phyloP scores from a whole-genome alignment of 2,329 filamentous ascomycete genomes.

The Hyphodiscus sp. region DNA sequence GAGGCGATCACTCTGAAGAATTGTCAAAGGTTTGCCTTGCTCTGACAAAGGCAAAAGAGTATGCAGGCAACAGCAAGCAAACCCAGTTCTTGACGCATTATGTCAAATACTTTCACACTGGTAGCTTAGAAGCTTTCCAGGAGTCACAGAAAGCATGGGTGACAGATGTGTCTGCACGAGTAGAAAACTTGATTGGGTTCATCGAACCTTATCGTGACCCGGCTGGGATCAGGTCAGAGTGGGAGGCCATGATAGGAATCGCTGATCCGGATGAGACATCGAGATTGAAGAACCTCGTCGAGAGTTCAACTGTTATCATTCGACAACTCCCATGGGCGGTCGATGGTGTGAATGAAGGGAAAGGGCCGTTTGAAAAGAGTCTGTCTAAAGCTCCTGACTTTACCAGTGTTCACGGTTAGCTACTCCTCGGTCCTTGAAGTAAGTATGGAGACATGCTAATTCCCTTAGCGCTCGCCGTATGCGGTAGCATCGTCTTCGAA shows the following conservation, averaged over 20 bases:
- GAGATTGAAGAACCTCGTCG: constrained; percentile 59
- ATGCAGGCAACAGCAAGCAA: constrained; percentile 47
- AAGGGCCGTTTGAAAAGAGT: constrained; percentile 62
- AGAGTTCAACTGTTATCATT: constrained; percentile 58
- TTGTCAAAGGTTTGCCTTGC: constrained; percentile 42
- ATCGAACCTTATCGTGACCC: constrained; percentile 59
- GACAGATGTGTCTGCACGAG: constrained; percentile 46
- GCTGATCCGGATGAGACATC: constrained; percentile 63
- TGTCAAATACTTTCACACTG: constrained; percentile 48
- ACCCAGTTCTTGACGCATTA: constrained; percentile 45
- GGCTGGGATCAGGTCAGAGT: constrained; percentile 50
- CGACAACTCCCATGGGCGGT: constrained; percentile 32
- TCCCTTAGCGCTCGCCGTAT: constrained; percentile 36
- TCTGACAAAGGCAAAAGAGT: constrained; percentile 40
- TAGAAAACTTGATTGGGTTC: constrained; percentile 56
- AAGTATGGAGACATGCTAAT: constrained; percentile 23
- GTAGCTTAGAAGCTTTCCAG: constrained; percentile 48
- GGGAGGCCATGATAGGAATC: constrained; percentile 52
- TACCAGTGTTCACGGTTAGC: constrained; percentile 61
- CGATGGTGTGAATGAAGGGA: constrained; percentile 30
- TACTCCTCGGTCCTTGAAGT: constrained; percentile 12
- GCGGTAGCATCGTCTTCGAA: constrained; percentile 37
- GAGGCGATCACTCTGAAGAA: constrained; percentile 47
- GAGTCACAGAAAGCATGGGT: constrained; percentile 52
- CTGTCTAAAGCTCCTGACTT: constrained; percentile 68